Conservation (phyloP, 768 basidiomycete species). For the Phlebiopsis gigantea region DNA sequence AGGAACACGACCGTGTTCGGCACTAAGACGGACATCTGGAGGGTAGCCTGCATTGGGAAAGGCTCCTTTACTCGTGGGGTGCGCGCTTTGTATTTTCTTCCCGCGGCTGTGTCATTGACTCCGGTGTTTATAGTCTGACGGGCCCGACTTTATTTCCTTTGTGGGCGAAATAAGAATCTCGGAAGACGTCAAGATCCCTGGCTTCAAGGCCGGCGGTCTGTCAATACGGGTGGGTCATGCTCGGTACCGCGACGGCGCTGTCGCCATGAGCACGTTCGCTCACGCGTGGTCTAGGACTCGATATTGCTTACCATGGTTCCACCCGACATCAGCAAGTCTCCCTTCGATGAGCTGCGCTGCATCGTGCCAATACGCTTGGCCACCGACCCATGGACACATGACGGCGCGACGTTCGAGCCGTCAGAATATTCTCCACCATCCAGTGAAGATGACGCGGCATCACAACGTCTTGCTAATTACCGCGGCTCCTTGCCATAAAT, state of each 20-base stretch:
- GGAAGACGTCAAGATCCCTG: conserved; percentile 44
- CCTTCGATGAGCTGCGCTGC: conserved; percentile 55
- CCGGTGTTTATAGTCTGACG: conserved; percentile 43
- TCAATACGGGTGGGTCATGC: conserved; percentile 51
- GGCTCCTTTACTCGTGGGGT: conserved; percentile 56
- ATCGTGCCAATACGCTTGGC: conserved; percentile 60
- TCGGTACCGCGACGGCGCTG: not conserved
- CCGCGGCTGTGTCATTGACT: conserved; percentile 2
- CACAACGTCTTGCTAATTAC: conserved; percentile 1
- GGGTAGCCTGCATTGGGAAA: conserved; percentile 57
- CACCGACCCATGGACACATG: conserved; percentile 52
- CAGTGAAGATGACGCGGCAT: conserved; percentile 10
- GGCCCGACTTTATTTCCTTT: conserved; percentile 56
- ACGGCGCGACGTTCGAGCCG: conserved; percentile 21
- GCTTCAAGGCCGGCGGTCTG: conserved; percentile 63
- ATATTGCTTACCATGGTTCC: conserved; percentile 58
- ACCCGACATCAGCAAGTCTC: conserved; percentile 45
- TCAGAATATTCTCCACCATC: conserved; percentile 15
- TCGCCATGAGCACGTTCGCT: not conserved
- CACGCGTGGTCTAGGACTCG: conserved; percentile 48
- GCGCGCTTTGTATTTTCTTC: conserved; percentile 18
- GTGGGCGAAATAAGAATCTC: conserved; percentile 56
- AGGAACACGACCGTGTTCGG: conserved; percentile 44
- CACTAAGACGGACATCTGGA: conserved; percentile 70
- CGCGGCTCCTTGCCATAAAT: not conserved